Evolutionary conservation across 306 rosid species (phyloP), one percentile per base, ranked within the genome.

Genomic region (Oemleria cerasiformis): DNA sequence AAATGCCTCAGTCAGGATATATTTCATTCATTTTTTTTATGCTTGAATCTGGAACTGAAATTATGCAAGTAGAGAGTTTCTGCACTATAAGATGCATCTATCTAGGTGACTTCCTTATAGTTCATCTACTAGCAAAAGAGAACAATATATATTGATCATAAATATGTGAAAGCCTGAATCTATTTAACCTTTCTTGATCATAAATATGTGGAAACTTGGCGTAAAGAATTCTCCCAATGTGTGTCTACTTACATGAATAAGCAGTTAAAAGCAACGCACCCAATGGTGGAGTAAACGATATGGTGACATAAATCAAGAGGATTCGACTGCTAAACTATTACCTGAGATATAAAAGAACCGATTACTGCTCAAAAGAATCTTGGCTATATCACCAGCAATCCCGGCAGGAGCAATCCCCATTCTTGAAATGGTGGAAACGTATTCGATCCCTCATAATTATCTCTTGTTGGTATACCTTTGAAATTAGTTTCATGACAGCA

Each of bases 381-480:
- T 51, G 17, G 30, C 5, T 51, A 30, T 4, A 43, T 54, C 57
- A 80, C 80, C 78, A 66, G 62, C 49, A 60, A 49, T 64, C 81
- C 58, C 50, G 72, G 72, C 84, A 83, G 64, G 81, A 83, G 77
- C 81, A 83, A 20, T 56, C 56, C 7, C 84, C 83, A 50, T 79
- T 58, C 43, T n/a, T 79, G 70, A 83, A 83, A 73, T 68, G 79
- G 77, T 75, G 81, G 62, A 83, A 79, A 3, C 77, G 75, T 20
- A 75, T 63, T 41, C 86, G 69, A 48, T 79, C 83, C 23, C 73
- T 79, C 68, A 83, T 72, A 36, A 68, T 68, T 25, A 79, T 83
- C 30, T 79, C 81, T 64, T 79, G 73, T 16, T 44, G 63, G 74
- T 75, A 83, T 9, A 68, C 73, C 63, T 41, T 73, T n/a, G 86